A percentile compares a stretch with the other conserved stretches of the same genome.
Evolutionary conservation across 148 eudicot genomes (phyloP).

Genomic region (Arctostaphylos glauca): DNA sequence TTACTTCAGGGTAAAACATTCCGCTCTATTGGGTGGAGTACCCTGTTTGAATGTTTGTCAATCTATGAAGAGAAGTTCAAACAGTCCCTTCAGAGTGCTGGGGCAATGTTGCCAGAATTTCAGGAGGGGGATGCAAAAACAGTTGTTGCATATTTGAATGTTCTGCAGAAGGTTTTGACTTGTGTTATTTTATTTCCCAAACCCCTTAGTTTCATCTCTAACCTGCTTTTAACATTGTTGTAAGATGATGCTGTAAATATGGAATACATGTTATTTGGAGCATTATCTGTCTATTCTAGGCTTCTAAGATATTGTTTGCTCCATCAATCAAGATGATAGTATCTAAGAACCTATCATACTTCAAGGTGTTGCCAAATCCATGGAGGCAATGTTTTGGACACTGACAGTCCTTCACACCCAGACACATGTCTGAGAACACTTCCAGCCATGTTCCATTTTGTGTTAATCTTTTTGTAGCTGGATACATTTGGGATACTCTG

Average conservation of each 20-base stretch:
- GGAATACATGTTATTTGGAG: background rate
- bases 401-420: background rate
- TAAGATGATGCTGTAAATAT: background rate
- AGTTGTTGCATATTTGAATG: conserved; percentile 78
- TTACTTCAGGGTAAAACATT: conserved; percentile 79
- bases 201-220: background rate
- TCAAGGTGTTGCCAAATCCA: background rate
- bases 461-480: background rate
- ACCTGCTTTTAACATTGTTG: background rate
- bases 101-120: conserved; percentile 79
- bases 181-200: background rate
- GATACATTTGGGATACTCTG: background rate
- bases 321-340: background rate
- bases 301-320: background rate
- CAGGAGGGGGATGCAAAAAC: conserved; percentile 99
- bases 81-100: conserved; percentile 75
- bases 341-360: background rate
- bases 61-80: conserved; percentile 89
- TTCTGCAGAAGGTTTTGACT: conserved; percentile 68
- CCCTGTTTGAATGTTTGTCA: conserved; percentile 78
- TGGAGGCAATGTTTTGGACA: background rate
- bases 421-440: background rate
- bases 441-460: background rate
- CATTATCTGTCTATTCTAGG: background rate
- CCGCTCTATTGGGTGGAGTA: conserved; percentile 91